phyloP scores from a whole-genome alignment of 805 yeast species.

The Lipomyces orientalis region DNA sequence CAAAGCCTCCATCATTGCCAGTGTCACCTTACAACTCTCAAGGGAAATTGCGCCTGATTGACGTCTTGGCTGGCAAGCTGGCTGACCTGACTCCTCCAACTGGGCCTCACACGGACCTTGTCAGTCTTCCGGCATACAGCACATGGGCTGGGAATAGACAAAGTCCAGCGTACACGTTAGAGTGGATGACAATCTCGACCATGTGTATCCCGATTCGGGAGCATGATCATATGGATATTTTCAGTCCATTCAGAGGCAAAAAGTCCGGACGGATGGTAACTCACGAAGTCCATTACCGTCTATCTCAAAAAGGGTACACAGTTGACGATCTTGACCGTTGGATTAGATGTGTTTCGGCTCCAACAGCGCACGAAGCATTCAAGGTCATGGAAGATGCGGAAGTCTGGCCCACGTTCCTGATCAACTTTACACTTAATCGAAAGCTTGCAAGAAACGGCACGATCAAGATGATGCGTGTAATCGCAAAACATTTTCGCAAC shows the following conservation, averaged over 20 bases:
- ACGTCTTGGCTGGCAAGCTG: neutral
- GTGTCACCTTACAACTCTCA: neutral
- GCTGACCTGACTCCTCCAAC: slow-evolving; percentile 8
- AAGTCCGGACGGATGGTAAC: slow-evolving; percentile 14
- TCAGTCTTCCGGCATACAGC: slow-evolving; percentile 1
- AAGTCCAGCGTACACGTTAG: slow-evolving; percentile 8
- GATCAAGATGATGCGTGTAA: slow-evolving; percentile 12
- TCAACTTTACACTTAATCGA: slow-evolving; percentile 18
- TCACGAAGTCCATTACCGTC: neutral
- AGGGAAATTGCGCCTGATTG: slow-evolving; percentile 13
- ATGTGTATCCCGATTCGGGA: slow-evolving; percentile 17
- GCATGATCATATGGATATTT: slow-evolving; percentile 27
- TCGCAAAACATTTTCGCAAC: slow-evolving; percentile 2
- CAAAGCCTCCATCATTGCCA: neutral
- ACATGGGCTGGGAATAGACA: neutral
- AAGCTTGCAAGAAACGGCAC: slow-evolving; percentile 1
- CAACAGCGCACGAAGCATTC: slow-evolving; percentile 15
- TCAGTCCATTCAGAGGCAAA: neutral
- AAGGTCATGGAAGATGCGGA: slow-evolving; percentile 3
- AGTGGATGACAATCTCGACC: slow-evolving; percentile 31
- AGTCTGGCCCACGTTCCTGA: slow-evolving; percentile 28
- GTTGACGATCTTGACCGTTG: slow-evolving; percentile 22
- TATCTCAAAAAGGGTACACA: slow-evolving; percentile 7
- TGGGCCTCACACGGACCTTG: neutral
- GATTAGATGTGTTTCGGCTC: slow-evolving; percentile 21